These are phyloP conservation scores for Eruca vesicaria DNA, from an alignment of 441 rosid genomes.

Conservation along the genomic window DNA sequence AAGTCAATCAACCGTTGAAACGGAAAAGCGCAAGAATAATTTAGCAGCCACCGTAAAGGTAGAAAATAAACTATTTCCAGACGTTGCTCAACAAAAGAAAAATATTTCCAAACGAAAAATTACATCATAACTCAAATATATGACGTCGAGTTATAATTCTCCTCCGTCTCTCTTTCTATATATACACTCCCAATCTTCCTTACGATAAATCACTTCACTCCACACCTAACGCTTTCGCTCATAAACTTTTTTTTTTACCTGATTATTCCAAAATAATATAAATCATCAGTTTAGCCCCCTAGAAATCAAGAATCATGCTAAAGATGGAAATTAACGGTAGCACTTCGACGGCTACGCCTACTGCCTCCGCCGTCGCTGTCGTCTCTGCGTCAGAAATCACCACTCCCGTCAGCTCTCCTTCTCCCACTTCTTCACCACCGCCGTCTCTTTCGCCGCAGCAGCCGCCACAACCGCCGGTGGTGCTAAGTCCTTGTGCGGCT, in stretches of 20 bases:
- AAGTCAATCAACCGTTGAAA: conserved; percentile 42
- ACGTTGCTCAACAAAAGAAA: neutral
- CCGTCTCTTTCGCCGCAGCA: conserved; percentile 32
- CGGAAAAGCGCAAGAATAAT: conserved; percentile 16
- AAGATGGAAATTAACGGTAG: conserved; percentile 49
- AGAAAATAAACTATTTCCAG: neutral
- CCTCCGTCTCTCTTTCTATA: conserved; percentile 19
- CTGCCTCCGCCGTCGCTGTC: conserved; percentile 26
- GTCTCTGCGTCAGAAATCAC: neutral
- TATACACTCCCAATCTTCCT: conserved; percentile 13
- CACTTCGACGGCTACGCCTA: conserved; percentile 26
- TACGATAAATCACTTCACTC: conserved; percentile 32
- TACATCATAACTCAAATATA: conserved; percentile 1
- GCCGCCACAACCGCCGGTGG: conserved; percentile 37
- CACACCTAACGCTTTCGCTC: conserved; percentile 4
- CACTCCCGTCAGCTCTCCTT: conserved; percentile 28
- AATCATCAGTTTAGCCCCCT: neutral
- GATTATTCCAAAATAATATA: neutral
- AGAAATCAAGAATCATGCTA: conserved; percentile 24
- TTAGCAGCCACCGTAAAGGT: conserved; percentile 29
- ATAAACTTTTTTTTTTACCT: neutral
- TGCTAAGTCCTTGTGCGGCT: conserved; percentile 74
- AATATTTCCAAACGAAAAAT: neutral
- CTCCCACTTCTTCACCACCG: conserved; percentile 36
- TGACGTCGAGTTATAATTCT: conserved; percentile 11